Percentiles rank a stretch among this genome's conserved stretches.
These are phyloP conservation scores for Allium fistulosum DNA, from an alignment of 106 monocot genomes.

Conservation along the genomic window DNA sequence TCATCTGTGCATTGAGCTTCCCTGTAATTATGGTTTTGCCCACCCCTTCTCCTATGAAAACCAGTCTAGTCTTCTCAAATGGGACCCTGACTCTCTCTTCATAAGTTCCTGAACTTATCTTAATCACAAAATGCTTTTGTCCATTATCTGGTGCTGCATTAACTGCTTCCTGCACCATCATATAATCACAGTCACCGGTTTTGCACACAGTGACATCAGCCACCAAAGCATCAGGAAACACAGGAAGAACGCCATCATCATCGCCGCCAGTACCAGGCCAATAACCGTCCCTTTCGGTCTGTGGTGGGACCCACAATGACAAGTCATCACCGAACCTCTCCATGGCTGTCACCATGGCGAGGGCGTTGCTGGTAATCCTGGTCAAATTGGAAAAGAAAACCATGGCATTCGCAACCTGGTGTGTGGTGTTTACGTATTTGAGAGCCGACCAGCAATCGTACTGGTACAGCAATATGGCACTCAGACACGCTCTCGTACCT, in stretches of 20 bases:
- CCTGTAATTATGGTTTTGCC: slow-evolving; percentile 82
- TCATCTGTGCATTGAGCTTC: slow-evolving; percentile 48
- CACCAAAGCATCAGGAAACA: slow-evolving; percentile 7
- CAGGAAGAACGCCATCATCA: neutral
- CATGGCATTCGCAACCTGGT: slow-evolving; percentile 40
- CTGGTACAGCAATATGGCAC: slow-evolving; percentile 70
- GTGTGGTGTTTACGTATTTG: slow-evolving; percentile 57
- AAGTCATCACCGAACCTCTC: slow-evolving; percentile 40
- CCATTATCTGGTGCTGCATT: slow-evolving; percentile 50
- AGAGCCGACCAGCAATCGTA: slow-evolving; percentile 84
- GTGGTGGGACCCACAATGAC: slow-evolving; percentile 43
- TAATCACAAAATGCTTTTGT: slow-evolving; percentile 36
- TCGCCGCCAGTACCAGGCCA: slow-evolving; percentile 12
- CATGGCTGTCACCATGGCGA: slow-evolving; percentile 33
- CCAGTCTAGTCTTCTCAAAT: slow-evolving; percentile 78
- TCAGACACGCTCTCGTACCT: slow-evolving; percentile 19
- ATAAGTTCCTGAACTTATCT: slow-evolving; percentile 62
- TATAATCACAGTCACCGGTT: slow-evolving; percentile 23
- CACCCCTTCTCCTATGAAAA: slow-evolving; percentile 65
- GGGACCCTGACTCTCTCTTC: slow-evolving; percentile 64
- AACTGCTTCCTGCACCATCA: slow-evolving; percentile 65
- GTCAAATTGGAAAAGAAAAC: slow-evolving; percentile 19
- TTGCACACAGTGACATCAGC: slow-evolving; percentile 56
- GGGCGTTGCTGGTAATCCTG: slow-evolving; percentile 35
- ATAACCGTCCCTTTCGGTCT: slow-evolving; percentile 85